Base-by-base conservation (phyloP, 768 basidiomycete genomes). In the Saitozyma sp. region DNA sequence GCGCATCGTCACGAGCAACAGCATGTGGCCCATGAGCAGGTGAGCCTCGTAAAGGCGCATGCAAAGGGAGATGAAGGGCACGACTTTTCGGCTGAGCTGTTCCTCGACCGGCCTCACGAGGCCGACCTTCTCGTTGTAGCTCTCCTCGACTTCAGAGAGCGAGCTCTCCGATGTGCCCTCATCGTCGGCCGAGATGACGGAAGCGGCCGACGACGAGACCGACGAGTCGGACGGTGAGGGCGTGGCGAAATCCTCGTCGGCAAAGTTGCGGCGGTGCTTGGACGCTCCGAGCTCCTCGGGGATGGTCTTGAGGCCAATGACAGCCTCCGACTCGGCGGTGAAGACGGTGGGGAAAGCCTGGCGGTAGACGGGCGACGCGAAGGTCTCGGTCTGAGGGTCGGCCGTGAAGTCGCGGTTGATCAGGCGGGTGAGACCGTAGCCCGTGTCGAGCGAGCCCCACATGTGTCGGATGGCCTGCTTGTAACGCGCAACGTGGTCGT, bases 391-490 rank as follows among this genome's bases (percentile, higher is more conserved):
- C 52, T 67, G 56, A 20, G 62, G 64, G 43, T 66, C 64, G 29
- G 54, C 55, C 16, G 64, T 54, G 50, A 71, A 66, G 43, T 75
- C 69, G 41, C 62, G 60, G 41, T 50, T 69, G 43, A 73, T 42
- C 17, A 73, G 50, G 14, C 74, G 68, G 37, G 55, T 59, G 17
- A 66, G 62, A 50, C 58, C 65, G 58, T 75, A 75, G 20, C 68
- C 71, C n/a, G 69, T 71, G 54, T 75, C 74, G 42, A 66, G 56
- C 9, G 50, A 43, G n/a, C 64, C 63, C 50, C 66, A 73, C 66
- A 75, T 68, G 51, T 73, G 73, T n/a, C 74, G 62, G 50, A 74
- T 66, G 17, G 73, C 73, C 65, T 76, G 75, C 40, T 69, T 68
- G 65, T 73, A 76, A 13, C 75, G 64, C n/a, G 73, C 75, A 19